Evolutionary conservation across 1,284 basidiomycete species (phyloP).

Genomic region (Moniliella sp.): DNA sequence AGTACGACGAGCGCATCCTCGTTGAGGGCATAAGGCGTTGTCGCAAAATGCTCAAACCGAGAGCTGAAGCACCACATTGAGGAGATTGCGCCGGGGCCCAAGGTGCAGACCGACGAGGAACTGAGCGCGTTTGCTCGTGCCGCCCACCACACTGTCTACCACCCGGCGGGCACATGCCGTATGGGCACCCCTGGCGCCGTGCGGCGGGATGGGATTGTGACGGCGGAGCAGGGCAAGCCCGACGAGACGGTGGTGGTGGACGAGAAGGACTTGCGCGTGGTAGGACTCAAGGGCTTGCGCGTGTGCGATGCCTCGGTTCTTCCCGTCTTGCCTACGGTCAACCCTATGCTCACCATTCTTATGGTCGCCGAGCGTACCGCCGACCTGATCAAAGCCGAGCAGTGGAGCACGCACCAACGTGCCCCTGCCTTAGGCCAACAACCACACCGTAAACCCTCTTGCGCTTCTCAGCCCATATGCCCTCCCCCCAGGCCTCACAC

Average conservation of each 20-base stretch:
- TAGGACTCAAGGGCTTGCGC: slow-evolving; percentile 21
- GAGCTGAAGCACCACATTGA: slow-evolving; percentile 36
- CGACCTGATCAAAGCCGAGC: slow-evolving; percentile 24
- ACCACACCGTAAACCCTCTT: too few species aligned
- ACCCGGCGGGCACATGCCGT: too few species aligned
- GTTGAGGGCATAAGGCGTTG: too few species aligned
- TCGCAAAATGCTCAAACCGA: too few species aligned
- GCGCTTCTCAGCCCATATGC: too few species aligned
- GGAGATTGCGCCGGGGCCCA: slow-evolving; percentile 33
- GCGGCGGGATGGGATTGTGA: too few species aligned
- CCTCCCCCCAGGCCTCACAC: too few species aligned
- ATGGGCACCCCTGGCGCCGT: too few species aligned
- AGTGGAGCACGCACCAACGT: slow-evolving; percentile 9
- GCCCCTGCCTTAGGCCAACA: too few species aligned
- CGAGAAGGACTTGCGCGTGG: slow-evolving; percentile 20
- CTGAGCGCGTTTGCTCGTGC: slow-evolving; percentile 27
- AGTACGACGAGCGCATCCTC: too few species aligned
- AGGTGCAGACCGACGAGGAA: slow-evolving; percentile 25
- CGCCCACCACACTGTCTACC: too few species aligned
- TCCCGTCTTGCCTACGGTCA: slow-evolving; percentile 29
- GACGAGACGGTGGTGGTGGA: slow-evolving; percentile 32
- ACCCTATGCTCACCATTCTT: slow-evolving; percentile 18
- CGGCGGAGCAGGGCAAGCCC: too few species aligned
- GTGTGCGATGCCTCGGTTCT: slow-evolving; percentile 30
- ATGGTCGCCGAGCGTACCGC: slow-evolving; percentile 31